A percentile compares a stretch with the other conserved stretches of the same genome.
Conservation (phyloP, 2,329 filamentous ascomycete species). For the Fusarium clavum region DNA sequence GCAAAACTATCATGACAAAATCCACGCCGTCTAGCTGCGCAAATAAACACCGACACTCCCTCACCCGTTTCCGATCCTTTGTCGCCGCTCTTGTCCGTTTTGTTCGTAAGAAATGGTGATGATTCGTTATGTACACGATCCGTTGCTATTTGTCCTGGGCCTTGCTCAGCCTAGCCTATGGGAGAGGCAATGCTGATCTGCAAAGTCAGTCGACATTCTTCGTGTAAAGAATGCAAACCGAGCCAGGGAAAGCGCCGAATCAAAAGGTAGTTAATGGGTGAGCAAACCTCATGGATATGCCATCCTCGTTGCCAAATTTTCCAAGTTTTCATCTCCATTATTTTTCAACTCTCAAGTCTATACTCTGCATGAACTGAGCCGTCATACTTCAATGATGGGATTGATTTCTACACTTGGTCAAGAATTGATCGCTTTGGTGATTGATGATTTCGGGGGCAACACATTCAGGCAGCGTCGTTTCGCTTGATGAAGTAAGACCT, state of each 20-base stretch:
- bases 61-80: conserved; percentile 22
- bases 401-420: conserved; percentile 19
- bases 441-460: conserved; percentile 6
- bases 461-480: conserved; percentile 57
- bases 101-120: conserved; percentile 42
- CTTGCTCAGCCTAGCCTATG: conserved; percentile 8
- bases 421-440: conserved; percentile 5
- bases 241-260: conserved; percentile 26
- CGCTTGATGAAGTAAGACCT: conserved; percentile 71
- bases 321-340: not conserved
- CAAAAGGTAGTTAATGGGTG: conserved; percentile 25
- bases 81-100: conserved; percentile 25
- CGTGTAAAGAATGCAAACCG: conserved; percentile 9
- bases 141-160: conserved; percentile 21
- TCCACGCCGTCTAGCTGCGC: conserved; percentile 39
- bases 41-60: conserved; percentile 22
- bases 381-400: conserved; percentile 14
- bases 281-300: conserved; percentile 25
- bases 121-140: conserved; percentile 44
- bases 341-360: conserved; percentile 16
- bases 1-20: conserved; percentile 44
- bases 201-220: conserved; percentile 11
- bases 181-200: not conserved
- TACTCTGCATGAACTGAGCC: conserved; percentile 10
- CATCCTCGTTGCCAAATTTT: conserved; percentile 15